Percentiles rank a stretch among this genome's conserved stretches.
Evolutionary conservation across 1,284 basidiomycete genomes (phyloP).

Genomic region (Retiboletus flavoniger): DNA sequence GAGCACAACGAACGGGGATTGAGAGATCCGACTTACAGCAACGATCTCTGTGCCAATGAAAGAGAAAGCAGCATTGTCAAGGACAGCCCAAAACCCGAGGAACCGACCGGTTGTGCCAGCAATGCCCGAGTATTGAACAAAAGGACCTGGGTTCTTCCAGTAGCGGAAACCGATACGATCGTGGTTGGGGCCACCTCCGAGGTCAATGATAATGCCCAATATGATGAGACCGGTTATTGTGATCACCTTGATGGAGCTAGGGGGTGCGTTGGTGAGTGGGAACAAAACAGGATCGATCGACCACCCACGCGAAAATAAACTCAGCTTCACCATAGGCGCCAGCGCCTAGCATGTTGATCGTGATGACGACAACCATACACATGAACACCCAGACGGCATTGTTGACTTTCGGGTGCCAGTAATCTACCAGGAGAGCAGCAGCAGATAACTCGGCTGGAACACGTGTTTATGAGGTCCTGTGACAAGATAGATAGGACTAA

Average conservation of each 20-base stretch:
- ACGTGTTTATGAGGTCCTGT: not conserved
- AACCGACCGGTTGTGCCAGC: conserved; percentile 50
- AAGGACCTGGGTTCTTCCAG: conserved; percentile 58
- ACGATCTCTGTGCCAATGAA: conserved; percentile 79
- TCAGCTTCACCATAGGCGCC: conserved; percentile 56
- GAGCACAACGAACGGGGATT: conserved; percentile 1
- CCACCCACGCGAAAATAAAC: conserved; percentile 49
- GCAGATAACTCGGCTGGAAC: conserved; percentile 59
- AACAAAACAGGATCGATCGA: not conserved
- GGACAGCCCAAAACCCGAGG: conserved; percentile 53
- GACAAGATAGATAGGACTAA: not conserved
- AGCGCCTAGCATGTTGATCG: conserved; percentile 64
- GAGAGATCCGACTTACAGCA: conserved; percentile 50
- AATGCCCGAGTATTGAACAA: conserved; percentile 45
- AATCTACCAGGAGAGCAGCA: conserved; percentile 62
- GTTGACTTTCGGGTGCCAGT: conserved; percentile 53
- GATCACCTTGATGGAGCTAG: conserved; percentile 62
- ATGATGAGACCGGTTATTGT: conserved; percentile 51
- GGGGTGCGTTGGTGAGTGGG: not conserved
- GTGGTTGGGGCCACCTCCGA: conserved; percentile 57
- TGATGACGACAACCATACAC: conserved; percentile 59
- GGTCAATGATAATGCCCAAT: conserved; percentile 49
- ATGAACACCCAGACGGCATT: conserved; percentile 65
- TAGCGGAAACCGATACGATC: conserved; percentile 52
- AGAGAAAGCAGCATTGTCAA: conserved; percentile 67